Evolutionary conservation across 192 early-diverging fungal species (phyloP).

Genomic region (Coemansia sp.): DNA sequence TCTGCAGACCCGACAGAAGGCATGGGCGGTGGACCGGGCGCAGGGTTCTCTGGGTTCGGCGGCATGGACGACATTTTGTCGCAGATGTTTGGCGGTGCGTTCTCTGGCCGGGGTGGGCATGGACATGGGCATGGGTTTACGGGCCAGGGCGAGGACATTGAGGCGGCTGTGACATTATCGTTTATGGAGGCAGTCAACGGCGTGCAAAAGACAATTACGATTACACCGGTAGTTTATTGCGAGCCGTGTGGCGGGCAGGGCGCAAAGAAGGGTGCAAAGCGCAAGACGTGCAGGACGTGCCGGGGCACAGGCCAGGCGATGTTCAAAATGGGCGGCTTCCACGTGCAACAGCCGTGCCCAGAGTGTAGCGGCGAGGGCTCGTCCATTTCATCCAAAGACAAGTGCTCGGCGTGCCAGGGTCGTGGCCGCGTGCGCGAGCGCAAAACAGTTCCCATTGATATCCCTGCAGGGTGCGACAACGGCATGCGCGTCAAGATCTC

Average conservation of each 20-base stretch:
- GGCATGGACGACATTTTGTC: conserved; percentile 69
- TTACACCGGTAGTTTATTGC: conserved; percentile 71
- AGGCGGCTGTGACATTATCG: conserved; percentile 63
- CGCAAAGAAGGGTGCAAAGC: conserved; percentile 71
- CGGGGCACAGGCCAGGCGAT: conserved; percentile 80
- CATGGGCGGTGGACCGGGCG: conserved; percentile 43
- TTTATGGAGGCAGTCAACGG: conserved; percentile 95
- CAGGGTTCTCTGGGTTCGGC: conserved; percentile 54
- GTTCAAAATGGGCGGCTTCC: conserved; percentile 85
- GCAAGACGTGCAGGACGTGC: conserved; percentile 71
- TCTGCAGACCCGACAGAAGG: conserved; percentile 54
- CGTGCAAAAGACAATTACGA: conserved; percentile 61
- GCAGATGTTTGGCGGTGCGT: conserved; percentile 70
- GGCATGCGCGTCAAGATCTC: conserved; percentile 75
- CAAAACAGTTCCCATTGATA: conserved; percentile 69
- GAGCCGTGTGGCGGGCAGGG: conserved; percentile 79
- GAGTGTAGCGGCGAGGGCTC: conserved; percentile 84
- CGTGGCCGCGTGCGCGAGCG: conserved; percentile 74
- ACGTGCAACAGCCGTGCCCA: conserved; percentile 80
- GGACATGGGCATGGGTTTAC: conserved; percentile 29
- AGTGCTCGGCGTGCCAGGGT: conserved; percentile 79
- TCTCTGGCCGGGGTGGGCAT: conserved; percentile 49
- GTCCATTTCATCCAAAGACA: conserved; percentile 61
- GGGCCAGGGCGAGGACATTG: conserved; percentile 64
- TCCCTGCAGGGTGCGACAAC: conserved; percentile 85